Base-by-base conservation (phyloP, 1,284 basidiomycete genomes). In the Golubevia pallescens region DNA sequence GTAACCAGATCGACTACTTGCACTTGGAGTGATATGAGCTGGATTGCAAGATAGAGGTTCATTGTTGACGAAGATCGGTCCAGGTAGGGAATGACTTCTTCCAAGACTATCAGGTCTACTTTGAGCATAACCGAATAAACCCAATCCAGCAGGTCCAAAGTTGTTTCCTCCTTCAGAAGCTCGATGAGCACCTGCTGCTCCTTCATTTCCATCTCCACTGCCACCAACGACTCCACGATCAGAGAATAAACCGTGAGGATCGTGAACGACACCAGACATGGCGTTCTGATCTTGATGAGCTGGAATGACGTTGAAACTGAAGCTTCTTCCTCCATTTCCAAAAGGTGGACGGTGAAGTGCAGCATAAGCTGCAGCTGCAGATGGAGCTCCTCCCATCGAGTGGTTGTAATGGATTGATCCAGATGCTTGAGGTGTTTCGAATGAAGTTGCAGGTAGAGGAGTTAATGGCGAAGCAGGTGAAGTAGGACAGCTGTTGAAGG, bases 41-140 rank as follows among this genome's bases (percentile, higher is more conserved):
- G 60, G 60, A 53, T 61, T 61, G 48, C 60, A 61, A 16, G 60
- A 61, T 19, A 61, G 42, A 14, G 21, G 53, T 5, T 51, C 60
- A 53, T 61, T 53, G 62, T 52, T 38, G 28, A 28, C 28, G 62
- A 58, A n/a, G 16, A n/a, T 13, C 21, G 28, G 32, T 34, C 57
- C 5, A 58, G 38, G 56, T 19, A 23, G 20, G 32, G 24, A 57
- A 14, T 16, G 10, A 54, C 42, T 48, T 16, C 42, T 10, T 48
- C 42, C 42, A 16, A 48, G 42, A 16, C 42, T 48, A 16, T 48
- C 42, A 48, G 42, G 42, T 16, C 42, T 48, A 28, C 28, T 28
- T 10, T 48, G 42, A 13, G 13, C 42, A 16, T 48, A 48, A 24
- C 21, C 28, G 7, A 54, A 54, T n/a, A 54, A 16, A 21, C n/a